Base-by-base conservation (phyloP, 2,329 filamentous ascomycete genomes). In the Eutypella sp. region DNA sequence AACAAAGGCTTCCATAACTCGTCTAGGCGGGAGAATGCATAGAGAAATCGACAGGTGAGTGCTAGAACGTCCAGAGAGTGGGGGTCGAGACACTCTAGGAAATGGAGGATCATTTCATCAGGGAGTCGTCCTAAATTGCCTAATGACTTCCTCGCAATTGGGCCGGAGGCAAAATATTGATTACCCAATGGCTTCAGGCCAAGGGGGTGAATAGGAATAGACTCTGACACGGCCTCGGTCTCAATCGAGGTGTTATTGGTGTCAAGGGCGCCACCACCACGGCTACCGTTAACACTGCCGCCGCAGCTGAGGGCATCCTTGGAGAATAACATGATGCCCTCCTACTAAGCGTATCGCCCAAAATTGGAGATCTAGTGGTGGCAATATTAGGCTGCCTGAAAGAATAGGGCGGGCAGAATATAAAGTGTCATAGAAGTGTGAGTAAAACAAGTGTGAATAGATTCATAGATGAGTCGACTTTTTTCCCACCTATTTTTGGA, bases 1-100 rank as follows among this genome's bases (percentile, higher is more conserved):
- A 92, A 95, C 18, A 96, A 67, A 16, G 82, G 67, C 66, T 93
- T 91, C 92, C 92, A 97, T 29, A 96, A 65, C 58, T 97, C 92
- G 53, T 96, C 92, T 40, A 81, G 81, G 41, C 84, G 76, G 45
- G 85, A 87, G 62, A 92, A 95, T 1, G 90, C 91, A 72, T 90
- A 92, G 15, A 97, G 69, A 44, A 88, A 90, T 63, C 83, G 89
- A 72, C 91, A 96, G 5, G 90, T 87, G 45, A 79, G 78, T 8
- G 89, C 89, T 36, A 97, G 69, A 7, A 67, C 69, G 46, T 84
- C 66, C 43, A 97, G 69, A 43, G 75, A 72, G 9, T 65, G 57
- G 41, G 78, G 71, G 57, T 91, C 84, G 39, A 96, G 73, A 57
- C 73, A 81, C 64, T 96, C 92, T 50, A 96, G 68, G 15, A 96